Base-by-base conservation (phyloP, 306 rosid species). In the Fragaria ananassa region DNA sequence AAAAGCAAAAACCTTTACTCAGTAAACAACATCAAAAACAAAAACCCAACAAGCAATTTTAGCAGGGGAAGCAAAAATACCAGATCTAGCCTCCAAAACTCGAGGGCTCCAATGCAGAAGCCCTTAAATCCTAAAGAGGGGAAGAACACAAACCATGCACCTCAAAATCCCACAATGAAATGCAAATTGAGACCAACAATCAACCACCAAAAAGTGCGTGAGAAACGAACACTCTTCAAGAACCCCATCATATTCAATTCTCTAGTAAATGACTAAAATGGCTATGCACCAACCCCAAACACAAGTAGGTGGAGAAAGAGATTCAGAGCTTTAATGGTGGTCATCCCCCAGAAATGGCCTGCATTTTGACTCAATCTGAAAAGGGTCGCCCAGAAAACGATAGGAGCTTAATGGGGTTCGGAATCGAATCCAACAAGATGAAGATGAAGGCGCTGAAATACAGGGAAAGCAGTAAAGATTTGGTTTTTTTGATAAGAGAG, bases 341-440 rank as follows among this genome's bases (percentile, higher is more conserved):
- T 63, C 44, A n/a, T 34, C 53, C 54, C 31, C 74, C 53, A 76
- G 50, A 78, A 62, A 64, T 49, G 72, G 75, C 11, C 81, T 71
- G 86, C 86, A 83, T 82, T 87, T 79, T 39, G 78, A 61, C 62
- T 35, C 81, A 84, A 86, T 84, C 90, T 84, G 75, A 80, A 79
- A 80, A 75, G 14, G 18, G 31, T 58, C 75, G 54, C 78, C 58
- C 74, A 18, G 74, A 74, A 82, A 68, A 58, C 27, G 77, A 73
- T 9, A 17, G 15, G 5, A 45, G 29, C 70, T 29, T 13, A 31
- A 57, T n/a, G 54, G 54, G 8, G 25, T 69, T 25, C 5, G 57
- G 61, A 46, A 46, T 14, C 53, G 29, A 46, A 45, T 47, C 44
- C 34, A 64, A 31, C 39, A 42, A 41, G 37, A 54, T 21, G 49